Evolutionary conservation across 78 protist species (phyloP).

Genomic region (Bigelowiella natans): DNA sequence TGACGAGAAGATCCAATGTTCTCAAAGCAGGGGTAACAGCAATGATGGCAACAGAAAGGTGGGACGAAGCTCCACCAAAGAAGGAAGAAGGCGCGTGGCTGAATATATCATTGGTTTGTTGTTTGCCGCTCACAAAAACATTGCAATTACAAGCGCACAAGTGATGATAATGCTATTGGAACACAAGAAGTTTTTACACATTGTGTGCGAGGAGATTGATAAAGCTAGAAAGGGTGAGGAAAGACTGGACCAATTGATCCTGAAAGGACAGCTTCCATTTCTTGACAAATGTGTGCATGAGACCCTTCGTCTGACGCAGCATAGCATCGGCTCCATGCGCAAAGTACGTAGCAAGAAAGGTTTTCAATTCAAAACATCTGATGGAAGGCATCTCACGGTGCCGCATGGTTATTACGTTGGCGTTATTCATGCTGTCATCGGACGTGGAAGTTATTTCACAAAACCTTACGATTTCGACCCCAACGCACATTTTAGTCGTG

Average conservation of each 20-base stretch:
- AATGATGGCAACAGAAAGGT: no score
- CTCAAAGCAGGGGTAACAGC: no score
- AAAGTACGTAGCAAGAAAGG: no score
- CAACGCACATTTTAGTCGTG: not conserved
- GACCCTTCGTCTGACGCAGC: not conserved
- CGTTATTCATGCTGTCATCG: not conserved
- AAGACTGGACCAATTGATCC: not conserved
- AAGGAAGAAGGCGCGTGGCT: no score
- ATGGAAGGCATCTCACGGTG: no score
- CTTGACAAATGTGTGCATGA: not conserved
- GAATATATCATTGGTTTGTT: not conserved
- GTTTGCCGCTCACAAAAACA: not conserved
- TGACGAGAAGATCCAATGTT: no score
- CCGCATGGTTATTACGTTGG: not conserved
- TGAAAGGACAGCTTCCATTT: not conserved
- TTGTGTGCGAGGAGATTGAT: not conserved
- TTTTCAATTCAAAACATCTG: no score
- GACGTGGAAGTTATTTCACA: not conserved
- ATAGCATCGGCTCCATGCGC: not conserved
- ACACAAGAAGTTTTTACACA: not conserved
- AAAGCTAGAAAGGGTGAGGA: not conserved
- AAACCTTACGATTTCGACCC: not conserved
- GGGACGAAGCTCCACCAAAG: no score
- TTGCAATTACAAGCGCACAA: not conserved
- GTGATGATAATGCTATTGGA: not conserved